phyloP scores from a whole-genome alignment of 2,329 filamentous ascomycete genomes.

The Botrytis deweyae region DNA sequence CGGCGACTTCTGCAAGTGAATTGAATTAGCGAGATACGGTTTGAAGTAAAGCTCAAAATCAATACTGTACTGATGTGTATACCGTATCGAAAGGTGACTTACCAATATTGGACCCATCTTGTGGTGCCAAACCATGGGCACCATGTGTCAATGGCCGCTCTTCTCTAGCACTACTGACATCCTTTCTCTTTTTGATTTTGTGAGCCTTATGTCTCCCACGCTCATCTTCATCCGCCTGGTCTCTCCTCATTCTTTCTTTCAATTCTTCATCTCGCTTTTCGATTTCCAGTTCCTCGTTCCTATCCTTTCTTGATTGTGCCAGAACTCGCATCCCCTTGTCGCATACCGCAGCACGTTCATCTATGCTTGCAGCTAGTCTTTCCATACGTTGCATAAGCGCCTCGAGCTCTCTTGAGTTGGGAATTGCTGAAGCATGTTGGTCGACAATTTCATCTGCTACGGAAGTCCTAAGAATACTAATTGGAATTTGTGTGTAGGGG shows the following conservation, averaged over 20 bases:
- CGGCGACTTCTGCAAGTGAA: constrained; percentile 31
- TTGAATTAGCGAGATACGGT: constrained; percentile 1
- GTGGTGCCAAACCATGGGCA: constrained; percentile 61
- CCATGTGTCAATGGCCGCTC: constrained; percentile 59
- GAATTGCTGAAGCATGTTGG: constrained; percentile 56
- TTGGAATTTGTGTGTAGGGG: constrained; percentile 65
- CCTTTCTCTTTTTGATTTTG: constrained; percentile 80
- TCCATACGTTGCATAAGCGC: constrained; percentile 63
- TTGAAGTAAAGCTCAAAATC: neutral
- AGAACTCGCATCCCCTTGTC: constrained; percentile 73
- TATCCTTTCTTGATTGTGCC: constrained; percentile 62
- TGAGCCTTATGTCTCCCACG: constrained; percentile 50
- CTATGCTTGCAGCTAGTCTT: constrained; percentile 63
- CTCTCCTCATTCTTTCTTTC: constrained; percentile 40
- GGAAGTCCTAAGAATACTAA: constrained; percentile 57
- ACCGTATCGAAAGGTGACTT: constrained; percentile 32
- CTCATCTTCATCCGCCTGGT: constrained; percentile 50
- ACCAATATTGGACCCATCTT: constrained; percentile 64
- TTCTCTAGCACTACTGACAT: constrained; percentile 59
- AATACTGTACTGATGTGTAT: neutral
- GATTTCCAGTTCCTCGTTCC: constrained; percentile 51
- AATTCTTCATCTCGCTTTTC: constrained; percentile 49
- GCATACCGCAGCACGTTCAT: constrained; percentile 65
- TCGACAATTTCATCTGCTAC: constrained; percentile 66
- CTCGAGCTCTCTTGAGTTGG: constrained; percentile 63